Base-by-base conservation (phyloP, 192 early-diverging fungal species). In the Radiomyces spectabilis region DNA sequence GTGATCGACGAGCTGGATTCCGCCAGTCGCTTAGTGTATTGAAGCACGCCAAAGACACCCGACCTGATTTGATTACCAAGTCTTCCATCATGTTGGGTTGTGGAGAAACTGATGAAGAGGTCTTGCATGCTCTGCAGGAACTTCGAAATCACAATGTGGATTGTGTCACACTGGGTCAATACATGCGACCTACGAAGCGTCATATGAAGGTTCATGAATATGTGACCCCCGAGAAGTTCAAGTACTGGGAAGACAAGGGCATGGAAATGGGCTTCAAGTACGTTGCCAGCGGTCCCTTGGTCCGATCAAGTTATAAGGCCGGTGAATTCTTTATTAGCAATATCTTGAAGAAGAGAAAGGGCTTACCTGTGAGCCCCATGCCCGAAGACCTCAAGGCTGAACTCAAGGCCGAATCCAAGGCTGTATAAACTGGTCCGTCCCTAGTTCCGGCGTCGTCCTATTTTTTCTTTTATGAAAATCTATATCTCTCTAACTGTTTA, bases 161-260 rank as follows among this genome's bases (percentile, higher is more conserved):
- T 61, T 90, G 92, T 37, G 80, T 98, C 16, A 98, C 95, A 8
- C 73, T 98, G 51, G 95, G 95, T n/a, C 95, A 98, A 71, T 98
- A 98, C 66, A 98, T 98, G 95, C 81, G 92, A 40, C 95, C 95
- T n/a, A 96, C 95, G 19, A 98, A 96, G 78, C 86, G 89, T 55
- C 93, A 98, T 68, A 94, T 98, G 92, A 95, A 95, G 78, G 89
- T 97, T 18, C 79, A 88, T 50, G 93, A 93, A 61, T 98, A 96
- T 57, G 85, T 98, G 34, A 82, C 85, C 38, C 94, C 94, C 3
- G 85, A 89, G 40, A 91, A 90, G 65, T 98, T 95, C 66, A 85
- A 85, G 55, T 79, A 90, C 55, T 98, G 91, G 87, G 80, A 84
- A 51, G 63, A 79, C 43, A 74, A 85, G 45, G 93, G 86, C 38